phyloP scores from a whole-genome alignment of 805 yeast genomes.

The Starmerella gropengiesseri region DNA sequence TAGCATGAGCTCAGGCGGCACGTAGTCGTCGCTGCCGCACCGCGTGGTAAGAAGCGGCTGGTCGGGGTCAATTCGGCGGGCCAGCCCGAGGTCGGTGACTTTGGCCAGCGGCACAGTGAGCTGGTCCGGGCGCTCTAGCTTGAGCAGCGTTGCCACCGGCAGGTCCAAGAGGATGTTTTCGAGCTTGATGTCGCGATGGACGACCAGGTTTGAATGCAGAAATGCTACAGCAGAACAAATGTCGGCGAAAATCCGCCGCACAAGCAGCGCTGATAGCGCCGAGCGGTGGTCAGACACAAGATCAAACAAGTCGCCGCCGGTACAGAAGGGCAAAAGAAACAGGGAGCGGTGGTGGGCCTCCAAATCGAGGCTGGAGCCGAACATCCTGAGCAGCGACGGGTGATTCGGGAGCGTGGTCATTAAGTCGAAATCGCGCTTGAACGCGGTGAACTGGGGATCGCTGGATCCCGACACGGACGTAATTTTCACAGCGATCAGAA shows the following conservation, averaged over 20 bases:
- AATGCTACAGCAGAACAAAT: constrained; percentile 57
- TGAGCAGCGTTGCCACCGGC: constrained; percentile 30
- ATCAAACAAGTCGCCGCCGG: constrained; percentile 77
- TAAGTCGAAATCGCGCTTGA: constrained; percentile 64
- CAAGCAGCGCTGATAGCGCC: constrained; percentile 38
- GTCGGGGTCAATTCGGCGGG: constrained; percentile 52
- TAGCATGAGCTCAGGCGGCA: constrained; percentile 84
- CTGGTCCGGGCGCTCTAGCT: constrained; percentile 14
- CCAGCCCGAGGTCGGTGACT: constrained; percentile 81
- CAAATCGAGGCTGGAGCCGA: constrained; percentile 33
- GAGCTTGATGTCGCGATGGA: constrained; percentile 85
- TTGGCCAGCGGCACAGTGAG: constrained; percentile 37
- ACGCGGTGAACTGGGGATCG: constrained; percentile 47
- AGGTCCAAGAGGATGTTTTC: constrained; percentile 58
- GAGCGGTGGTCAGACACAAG: constrained; percentile 40
- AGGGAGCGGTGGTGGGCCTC: constrained; percentile 27
- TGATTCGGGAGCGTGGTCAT: constrained; percentile 40
- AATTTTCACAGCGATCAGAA: constrained; percentile 61
- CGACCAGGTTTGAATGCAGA: constrained; percentile 55
- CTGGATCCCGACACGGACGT: constrained; percentile 37
- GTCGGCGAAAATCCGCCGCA: constrained; percentile 60
- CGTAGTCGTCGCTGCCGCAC: constrained; percentile 95
- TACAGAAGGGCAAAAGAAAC: constrained; percentile 63
- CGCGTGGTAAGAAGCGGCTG: constrained; percentile 66
- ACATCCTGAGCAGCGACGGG: constrained; percentile 56